phyloP scores from a whole-genome alignment of 2,329 filamentous ascomycete species.

The Fusarium poae region DNA sequence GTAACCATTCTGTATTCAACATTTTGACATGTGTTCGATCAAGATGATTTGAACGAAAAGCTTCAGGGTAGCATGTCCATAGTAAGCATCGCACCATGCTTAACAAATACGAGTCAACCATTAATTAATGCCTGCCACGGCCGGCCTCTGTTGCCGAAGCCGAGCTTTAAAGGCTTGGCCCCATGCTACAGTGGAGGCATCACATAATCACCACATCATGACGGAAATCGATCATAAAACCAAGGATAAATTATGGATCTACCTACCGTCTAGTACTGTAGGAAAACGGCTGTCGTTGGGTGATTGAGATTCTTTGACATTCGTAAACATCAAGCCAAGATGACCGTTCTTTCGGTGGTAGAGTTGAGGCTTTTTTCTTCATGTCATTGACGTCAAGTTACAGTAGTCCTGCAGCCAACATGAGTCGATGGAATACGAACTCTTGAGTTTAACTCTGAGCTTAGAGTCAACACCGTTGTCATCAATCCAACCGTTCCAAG shows the following conservation, averaged over 20 bases:
- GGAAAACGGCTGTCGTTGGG: background rate
- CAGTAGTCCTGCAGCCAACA: constrained; percentile 21
- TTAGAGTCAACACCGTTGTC: background rate
- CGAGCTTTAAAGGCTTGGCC: constrained; percentile 3
- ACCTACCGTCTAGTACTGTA: background rate
- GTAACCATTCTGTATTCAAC: constrained; percentile 3
- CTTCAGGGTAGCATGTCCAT: constrained; percentile 21
- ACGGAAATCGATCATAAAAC: constrained; percentile 25
- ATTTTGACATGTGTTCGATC: background rate
- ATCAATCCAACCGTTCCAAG: background rate
- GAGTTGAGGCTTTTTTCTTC: constrained; percentile 19
- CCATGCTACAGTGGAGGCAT: constrained; percentile 12
- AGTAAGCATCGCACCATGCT: constrained; percentile 13
- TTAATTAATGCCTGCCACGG: background rate
- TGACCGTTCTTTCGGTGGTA: background rate
- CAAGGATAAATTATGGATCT: constrained; percentile 25
- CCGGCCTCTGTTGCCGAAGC: constrained; percentile 21
- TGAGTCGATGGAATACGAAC: constrained; percentile 25
- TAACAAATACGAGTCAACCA: constrained; percentile 1
- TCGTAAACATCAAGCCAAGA: constrained; percentile 5
- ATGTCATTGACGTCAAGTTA: constrained; percentile 30
- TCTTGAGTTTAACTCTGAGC: background rate
- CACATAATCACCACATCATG: constrained; percentile 2
- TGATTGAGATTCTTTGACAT: background rate
- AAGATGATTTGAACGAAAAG: background rate